Evolutionary conservation across 345 rosid genomes (phyloP), one percentile per base, ranked within the genome.

Genomic region (Populus ilicifolia): DNA sequence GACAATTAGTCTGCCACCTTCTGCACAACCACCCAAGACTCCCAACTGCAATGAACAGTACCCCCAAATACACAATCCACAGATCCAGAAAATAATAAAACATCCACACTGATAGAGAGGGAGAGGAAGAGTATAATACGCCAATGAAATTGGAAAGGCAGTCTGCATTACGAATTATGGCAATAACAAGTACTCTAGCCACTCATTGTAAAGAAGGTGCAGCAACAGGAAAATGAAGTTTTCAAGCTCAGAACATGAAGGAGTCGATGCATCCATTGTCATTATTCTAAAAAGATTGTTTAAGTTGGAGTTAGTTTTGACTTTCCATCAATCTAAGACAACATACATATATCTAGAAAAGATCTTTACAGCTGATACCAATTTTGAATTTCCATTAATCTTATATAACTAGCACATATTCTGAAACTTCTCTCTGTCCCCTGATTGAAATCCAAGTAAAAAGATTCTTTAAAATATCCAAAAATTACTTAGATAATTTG

Each of bases 211-310:
- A 52, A 50, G 6, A 14, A 43, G 25, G 35, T 2, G 43, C 9
- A 18, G 18, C 29, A 10, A 8, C 17, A n/a, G 8, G 13, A 29
- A 38, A 29, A 14, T 30, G 23, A 50, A 14, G 27, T 78, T 35
- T 63, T 61, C 68, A 18, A 68, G 41, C 46, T 67, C 35, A 4
- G 64, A 18, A 6, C 48, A 35, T 27, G 56, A 10, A 18, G 21
- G 33, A 10, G 66, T 56, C 21, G 17, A n/a, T 50, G 59, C 23
- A 23, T 50, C 78, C 39, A 3, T 50, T 36, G 46, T 50, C 27
- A 67, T 33, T 48, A 67, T 67, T 75, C 70, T 66, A 16, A 48
- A 50, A 48, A 23, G 50, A 65, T 75, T 21, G 30, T 44, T 64
- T 43, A 43, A 44, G n/a, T 41, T 44, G 23, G 27, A 73, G 41